Percentiles rank a stretch among this genome's conserved stretches.
These are phyloP conservation scores for Coelastrella sp. DNA, from an alignment of 139 green algal genomes.

Conservation along the genomic window DNA sequence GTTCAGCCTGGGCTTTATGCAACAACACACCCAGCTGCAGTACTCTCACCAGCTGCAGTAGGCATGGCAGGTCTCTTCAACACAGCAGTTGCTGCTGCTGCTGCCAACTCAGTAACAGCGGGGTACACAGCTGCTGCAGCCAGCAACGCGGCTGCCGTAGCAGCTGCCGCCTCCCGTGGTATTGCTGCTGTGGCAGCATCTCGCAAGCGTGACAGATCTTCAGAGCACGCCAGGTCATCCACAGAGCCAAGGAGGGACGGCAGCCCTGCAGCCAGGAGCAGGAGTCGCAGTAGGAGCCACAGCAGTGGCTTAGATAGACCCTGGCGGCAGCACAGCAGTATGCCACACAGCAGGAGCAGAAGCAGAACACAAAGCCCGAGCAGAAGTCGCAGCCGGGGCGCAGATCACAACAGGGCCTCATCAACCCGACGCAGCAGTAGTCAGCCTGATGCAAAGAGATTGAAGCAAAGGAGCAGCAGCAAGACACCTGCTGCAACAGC, in stretches of 20 bases:
- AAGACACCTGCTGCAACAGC: background rate
- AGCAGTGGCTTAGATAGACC: background rate
- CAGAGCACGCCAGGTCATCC: background rate
- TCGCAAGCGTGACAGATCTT: slow-evolving; percentile 20
- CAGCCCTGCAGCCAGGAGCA: slow-evolving; percentile 8
- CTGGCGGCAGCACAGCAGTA: slow-evolving; percentile 20
- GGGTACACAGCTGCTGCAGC: slow-evolving; percentile 11
- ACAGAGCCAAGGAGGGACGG: background rate
- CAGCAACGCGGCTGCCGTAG: background rate
- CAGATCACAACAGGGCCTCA: background rate
- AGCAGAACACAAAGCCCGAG: slow-evolving; percentile 25
- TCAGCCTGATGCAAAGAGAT: slow-evolving; percentile 8
- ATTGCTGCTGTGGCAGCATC: background rate
- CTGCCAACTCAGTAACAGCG: background rate
- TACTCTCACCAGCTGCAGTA: slow-evolving; percentile 5
- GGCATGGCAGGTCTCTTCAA: slow-evolving; percentile 1
- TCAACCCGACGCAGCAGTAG: slow-evolving; percentile 14
- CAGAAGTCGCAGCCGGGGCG: slow-evolving; percentile 3
- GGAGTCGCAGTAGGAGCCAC: slow-evolving; percentile 15
- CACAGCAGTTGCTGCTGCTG: slow-evolving; percentile 27
- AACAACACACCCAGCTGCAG: background rate
- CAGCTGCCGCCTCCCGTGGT: background rate
- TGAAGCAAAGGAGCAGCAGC: background rate
- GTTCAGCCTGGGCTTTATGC: background rate
- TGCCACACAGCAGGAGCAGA: background rate